Evolutionary conservation across 257 asterid genomes (phyloP), one percentile per base, ranked within the genome.

Genomic region (Solanum stenotomum): DNA sequence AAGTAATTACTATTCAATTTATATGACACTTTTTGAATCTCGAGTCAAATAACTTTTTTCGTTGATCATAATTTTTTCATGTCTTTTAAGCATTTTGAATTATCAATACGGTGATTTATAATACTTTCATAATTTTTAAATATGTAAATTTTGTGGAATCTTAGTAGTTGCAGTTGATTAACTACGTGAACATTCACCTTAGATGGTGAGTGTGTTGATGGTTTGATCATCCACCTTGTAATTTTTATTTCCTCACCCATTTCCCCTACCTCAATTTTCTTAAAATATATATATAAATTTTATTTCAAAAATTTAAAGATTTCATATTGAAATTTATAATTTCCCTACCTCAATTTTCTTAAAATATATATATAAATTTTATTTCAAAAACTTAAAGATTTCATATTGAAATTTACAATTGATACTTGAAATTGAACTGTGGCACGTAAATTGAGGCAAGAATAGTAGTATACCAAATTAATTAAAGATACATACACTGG

Each of bases 401-500:
- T 31, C 4, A 31, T 31, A 31, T 31, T 31, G 33, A 31, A 31
- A 31, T 31, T 31, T 31, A 31, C 4, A 3, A 7, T 70, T 14
- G 22, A 70, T 23, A 29, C 1, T 31, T 31, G 33, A 31, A 10
- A 31, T 31, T 31, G 33, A 31, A 31, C 33, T 31, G 33, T 31
- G 33, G 0, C 33, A 31, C 33, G 33, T 31, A 31, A 31, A 31
- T 31, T 31, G 33, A 31, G 33, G 33, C 33, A 31, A 31, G 3
- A 31, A 4, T 31, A 71, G 3, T 15, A 34, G 8, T 33, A 72
- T 72, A 8, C 49, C 46, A 74, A 34, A 72, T 20, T 74, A 34
- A 20, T 75, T 18, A 27, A 46, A 46, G 3, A 16, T 27, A 14
- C 85, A 90, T 85, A 94, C 96, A 52, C 88, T 90, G 8, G 1